These are phyloP conservation scores for Paecilomyces sp. DNA, from an alignment of 2,329 filamentous ascomycete genomes.

Conservation along the genomic window DNA sequence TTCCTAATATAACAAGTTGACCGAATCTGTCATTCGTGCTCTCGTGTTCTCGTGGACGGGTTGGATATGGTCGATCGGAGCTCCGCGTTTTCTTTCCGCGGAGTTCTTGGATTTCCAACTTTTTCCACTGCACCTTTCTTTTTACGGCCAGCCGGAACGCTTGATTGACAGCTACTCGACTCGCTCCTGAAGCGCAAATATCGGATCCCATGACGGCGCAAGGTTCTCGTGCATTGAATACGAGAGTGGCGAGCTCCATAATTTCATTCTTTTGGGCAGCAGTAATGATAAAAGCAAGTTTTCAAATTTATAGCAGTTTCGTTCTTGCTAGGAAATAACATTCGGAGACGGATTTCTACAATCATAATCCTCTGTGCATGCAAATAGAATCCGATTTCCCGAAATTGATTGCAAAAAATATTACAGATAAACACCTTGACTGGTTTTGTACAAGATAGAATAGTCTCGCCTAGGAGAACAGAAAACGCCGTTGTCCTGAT, in stretches of 20 bases:
- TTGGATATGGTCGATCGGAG: neutral
- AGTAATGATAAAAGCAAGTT: too few relatives aligned
- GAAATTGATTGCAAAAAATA: neutral
- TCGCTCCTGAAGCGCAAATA: too few relatives aligned
- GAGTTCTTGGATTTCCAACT: neutral
- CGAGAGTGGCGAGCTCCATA: too few relatives aligned
- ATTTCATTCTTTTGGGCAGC: too few relatives aligned
- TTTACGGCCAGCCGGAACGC: neutral
- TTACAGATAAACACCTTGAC: neutral
- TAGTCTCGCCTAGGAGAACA: neutral
- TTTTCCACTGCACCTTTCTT: neutral
- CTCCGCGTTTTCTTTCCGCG: neutral
- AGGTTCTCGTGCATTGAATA: too few relatives aligned
- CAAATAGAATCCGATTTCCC: neutral
- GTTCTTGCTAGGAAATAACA: too few relatives aligned
- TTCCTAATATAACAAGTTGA: neutral
- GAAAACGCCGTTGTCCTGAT: neutral
- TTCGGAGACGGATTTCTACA: too few relatives aligned
- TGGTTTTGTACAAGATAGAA: neutral
- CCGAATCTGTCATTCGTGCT: too few relatives aligned
- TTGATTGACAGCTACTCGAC: too few relatives aligned
- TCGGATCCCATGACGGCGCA: too few relatives aligned
- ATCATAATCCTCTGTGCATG: neutral
- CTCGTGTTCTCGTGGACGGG: neutral
- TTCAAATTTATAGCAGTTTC: too few relatives aligned